Evolutionary conservation across 2,329 filamentous ascomycete genomes (phyloP).

Genomic region (Pseudocercospora fuligena): DNA sequence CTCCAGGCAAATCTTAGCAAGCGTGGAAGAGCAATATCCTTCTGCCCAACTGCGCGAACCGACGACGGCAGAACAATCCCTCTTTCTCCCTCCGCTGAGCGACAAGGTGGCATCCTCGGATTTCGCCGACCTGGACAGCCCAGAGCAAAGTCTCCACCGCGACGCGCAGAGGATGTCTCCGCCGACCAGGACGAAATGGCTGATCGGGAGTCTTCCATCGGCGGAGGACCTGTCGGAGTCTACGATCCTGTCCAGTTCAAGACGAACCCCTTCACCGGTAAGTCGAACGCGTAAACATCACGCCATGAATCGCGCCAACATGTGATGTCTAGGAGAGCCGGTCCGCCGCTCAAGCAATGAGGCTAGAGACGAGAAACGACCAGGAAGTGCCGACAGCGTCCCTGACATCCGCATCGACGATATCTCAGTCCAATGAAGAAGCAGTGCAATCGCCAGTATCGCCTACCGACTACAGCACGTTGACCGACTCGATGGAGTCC

Average conservation of each 20-base stretch:
- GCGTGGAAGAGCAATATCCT: conserved; percentile 42
- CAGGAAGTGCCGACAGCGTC: conserved; percentile 31
- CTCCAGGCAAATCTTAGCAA: conserved; percentile 38
- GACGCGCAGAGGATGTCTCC: conserved; percentile 35
- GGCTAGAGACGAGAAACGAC: conserved; percentile 27
- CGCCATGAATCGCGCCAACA: conserved; percentile 19
- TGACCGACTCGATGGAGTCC: conserved; percentile 38
- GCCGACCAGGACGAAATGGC: conserved; percentile 38
- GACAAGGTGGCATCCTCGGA: conserved; percentile 23
- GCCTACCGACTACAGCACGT: conserved; percentile 27
- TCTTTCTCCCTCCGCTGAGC: conserved; percentile 30
- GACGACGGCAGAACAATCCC: conserved; percentile 41
- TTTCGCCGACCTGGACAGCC: conserved; percentile 21
- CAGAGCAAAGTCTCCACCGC: conserved; percentile 38
- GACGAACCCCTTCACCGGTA: conserved; percentile 41
- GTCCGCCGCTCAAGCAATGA: conserved; percentile 32
- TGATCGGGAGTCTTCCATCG: conserved; percentile 29
- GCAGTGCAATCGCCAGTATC: conserved; percentile 30
- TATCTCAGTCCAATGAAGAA: conserved; percentile 33
- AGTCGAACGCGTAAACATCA: conserved; percentile 22
- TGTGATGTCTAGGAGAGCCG: conserved; percentile 31
- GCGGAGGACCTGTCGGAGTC: conserved; percentile 27
- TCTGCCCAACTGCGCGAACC: conserved; percentile 39
- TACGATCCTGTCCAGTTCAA: conserved; percentile 36
- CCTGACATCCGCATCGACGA: conserved; percentile 43